A percentile compares a stretch with the other conserved stretches of the same genome.
Evolutionary conservation across 2,329 filamentous ascomycete species (phyloP).

Genomic region (Leptosphaerulina australis): DNA sequence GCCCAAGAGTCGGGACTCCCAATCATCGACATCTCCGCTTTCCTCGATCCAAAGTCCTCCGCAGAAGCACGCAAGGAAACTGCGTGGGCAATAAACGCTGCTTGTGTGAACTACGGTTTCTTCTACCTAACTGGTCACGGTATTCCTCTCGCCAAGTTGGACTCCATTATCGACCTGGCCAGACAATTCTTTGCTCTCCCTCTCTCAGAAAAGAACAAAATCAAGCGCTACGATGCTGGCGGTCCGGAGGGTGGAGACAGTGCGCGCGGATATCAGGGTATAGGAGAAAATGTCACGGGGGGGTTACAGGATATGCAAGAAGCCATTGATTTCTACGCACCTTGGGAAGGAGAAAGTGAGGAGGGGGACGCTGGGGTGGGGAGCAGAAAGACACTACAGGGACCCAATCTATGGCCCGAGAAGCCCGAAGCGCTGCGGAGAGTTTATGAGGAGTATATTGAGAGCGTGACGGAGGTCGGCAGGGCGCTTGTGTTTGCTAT

Average conservation of each 20-base stretch:
- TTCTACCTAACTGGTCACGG: conserved; percentile 53
- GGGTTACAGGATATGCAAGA: conserved; percentile 47
- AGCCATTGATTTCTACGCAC: conserved; percentile 50
- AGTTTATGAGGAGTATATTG: conserved; percentile 44
- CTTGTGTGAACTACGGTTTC: conserved; percentile 51
- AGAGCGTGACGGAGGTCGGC: conserved; percentile 38
- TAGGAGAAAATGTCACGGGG: conserved; percentile 48
- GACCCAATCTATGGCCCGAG: conserved; percentile 53
- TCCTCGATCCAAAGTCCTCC: conserved; percentile 33
- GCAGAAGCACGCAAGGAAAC: conserved; percentile 29
- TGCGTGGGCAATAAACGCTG: conserved; percentile 42
- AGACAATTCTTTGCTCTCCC: conserved; percentile 45
- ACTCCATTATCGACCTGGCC: conserved; percentile 40
- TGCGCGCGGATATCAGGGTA: conserved; percentile 47
- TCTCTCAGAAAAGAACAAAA: conserved; percentile 38
- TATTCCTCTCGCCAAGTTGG: conserved; percentile 38
- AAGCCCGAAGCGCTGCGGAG: conserved; percentile 35
- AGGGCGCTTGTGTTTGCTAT: conserved; percentile 47
- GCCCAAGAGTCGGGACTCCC: conserved; percentile 41
- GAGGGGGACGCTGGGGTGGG: conserved; percentile 23
- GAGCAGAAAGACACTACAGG: conserved; percentile 45
- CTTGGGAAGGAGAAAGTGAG: conserved; percentile 36
- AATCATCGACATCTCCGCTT: conserved; percentile 52
- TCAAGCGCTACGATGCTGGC: conserved; percentile 44
- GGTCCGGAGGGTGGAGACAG: conserved; percentile 44